Evolutionary conservation across 1,284 basidiomycete genomes (phyloP), one percentile per base, ranked within the genome.

Genomic region (Xerocomus cyaneibrunnescens): DNA sequence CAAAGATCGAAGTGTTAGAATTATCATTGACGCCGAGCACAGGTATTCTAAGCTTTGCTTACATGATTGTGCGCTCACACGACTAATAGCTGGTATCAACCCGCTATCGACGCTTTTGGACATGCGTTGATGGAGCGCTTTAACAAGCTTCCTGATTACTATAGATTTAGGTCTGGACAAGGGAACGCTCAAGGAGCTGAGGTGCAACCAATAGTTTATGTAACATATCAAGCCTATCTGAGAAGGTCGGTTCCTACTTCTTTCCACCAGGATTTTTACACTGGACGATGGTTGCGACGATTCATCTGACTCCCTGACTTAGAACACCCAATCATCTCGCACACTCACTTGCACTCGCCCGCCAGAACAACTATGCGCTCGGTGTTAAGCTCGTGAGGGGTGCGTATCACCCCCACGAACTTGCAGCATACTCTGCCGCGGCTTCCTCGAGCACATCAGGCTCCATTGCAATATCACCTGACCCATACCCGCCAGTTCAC

Each of bases 351-450:
- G 72, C 73, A n/a, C 84, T 91, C 50, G 89, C 95, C 8, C 76
- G 82, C 56, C 70, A 68, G 41, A 76, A 85, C 59, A 78, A 81
- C 39, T 98, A 94, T 68, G 78, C 88, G 0, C 80, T 98, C 2
- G 95, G 95, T 16, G 84, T 95, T 56, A 98, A 98, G 73, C 87
- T 98, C 50, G 95, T 98, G 30, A 84, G 96, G 22, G 96, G 95
- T 0, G 95, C 95, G 2, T 98, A 98, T 70, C 90, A 95, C 62
- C 80, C 84, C 2, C 79, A 87, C 50, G 96, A 98, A 67, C 65
- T 83, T 40, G 74, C 74, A 17, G 78, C 81, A 2, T 75, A 84
- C 60, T 72, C 73, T 36, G 45, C 58, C 5, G 27, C 51, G 10
- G 13, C 48, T 25, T 42, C 46, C 22, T 58, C 69, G 21, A 23